phyloP scores from a whole-genome alignment of 1,284 basidiomycete species.

The Boletus albobrunnescens region DNA sequence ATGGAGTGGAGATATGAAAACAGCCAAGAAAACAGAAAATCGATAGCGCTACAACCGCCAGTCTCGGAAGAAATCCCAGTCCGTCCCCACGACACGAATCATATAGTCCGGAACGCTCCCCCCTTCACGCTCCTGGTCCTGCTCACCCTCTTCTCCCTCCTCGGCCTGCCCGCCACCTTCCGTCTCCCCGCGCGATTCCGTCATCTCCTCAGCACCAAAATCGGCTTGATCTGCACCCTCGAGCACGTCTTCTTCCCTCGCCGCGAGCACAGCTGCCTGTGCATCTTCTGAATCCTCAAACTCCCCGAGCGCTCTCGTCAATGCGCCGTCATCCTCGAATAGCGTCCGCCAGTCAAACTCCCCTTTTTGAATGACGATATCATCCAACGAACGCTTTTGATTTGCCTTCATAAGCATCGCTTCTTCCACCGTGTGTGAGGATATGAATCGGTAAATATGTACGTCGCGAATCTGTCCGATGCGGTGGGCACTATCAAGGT shows the following conservation, averaged over 20 bases:
- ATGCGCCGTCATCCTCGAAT: constrained; percentile 55
- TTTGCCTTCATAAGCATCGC: constrained; percentile 95
- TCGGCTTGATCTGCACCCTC: constrained; percentile 76
- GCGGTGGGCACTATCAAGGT: constrained; percentile 68
- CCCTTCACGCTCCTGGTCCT: constrained; percentile 46
- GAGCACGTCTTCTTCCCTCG: constrained; percentile 65
- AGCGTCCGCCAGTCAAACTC: constrained; percentile 94
- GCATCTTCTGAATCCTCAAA: constrained; percentile 89
- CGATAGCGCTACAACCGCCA: constrained; percentile 51
- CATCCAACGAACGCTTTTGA: constrained; percentile 89
- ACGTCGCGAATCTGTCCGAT: constrained; percentile 98
- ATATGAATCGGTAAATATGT: constrained; percentile 95
- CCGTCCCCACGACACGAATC: constrained; percentile 69
- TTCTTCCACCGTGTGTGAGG: constrained; percentile 91
- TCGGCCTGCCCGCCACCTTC: constrained; percentile 17
- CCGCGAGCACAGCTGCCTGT: constrained; percentile 75
- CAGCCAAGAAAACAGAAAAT: background rate
- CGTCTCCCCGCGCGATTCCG: constrained; percentile 17
- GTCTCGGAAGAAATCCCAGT: constrained; percentile 76
- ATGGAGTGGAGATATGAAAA: constrained; percentile 9
- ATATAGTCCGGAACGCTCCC: constrained; percentile 85
- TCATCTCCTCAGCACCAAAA: constrained; percentile 48
- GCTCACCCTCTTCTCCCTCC: constrained; percentile 31
- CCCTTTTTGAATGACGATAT: constrained; percentile 90
- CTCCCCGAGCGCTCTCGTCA: constrained; percentile 71